Evolutionary conservation across 1,139 yeast genomes (phyloP).

Genomic region (Blastobotrys ciferrii): DNA sequence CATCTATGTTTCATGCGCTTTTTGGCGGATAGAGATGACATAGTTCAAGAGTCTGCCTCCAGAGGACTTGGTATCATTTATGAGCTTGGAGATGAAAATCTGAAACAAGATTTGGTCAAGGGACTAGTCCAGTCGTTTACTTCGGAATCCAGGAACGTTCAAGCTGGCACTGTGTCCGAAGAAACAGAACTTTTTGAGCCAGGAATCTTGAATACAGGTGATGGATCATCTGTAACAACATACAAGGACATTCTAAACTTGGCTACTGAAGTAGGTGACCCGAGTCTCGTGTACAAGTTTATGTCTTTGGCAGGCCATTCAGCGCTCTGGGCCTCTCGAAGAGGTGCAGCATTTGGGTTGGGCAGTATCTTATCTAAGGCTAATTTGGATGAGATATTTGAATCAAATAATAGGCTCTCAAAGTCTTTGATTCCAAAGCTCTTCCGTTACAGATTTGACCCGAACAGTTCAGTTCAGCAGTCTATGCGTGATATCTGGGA

Average conservation of each 20-base stretch:
- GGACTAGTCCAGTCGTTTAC: constrained; percentile 79
- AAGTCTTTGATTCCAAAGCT: constrained; percentile 73
- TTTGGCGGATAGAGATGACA: constrained; percentile 74
- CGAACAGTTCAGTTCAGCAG: constrained; percentile 66
- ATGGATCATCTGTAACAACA: constrained; percentile 84
- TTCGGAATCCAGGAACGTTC: constrained; percentile 54
- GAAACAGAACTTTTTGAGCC: constrained; percentile 87
- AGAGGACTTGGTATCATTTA: constrained; percentile 81
- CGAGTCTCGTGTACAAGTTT: constrained; percentile 87
- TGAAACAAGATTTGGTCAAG: constrained; percentile 71
- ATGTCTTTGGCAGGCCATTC: constrained; percentile 91
- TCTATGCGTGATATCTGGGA: constrained; percentile 92
- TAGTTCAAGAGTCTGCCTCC: constrained; percentile 88
- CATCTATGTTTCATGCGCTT: constrained; percentile 73
- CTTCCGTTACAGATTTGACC: constrained; percentile 83
- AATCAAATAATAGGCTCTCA: constrained; percentile 54
- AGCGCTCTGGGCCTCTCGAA: constrained; percentile 87
- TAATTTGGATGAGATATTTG: constrained; percentile 62
- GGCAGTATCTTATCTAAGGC: constrained; percentile 82
- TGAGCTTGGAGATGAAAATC: constrained; percentile 67
- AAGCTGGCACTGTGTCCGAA: constrained; percentile 68
- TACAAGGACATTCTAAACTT: constrained; percentile 73
- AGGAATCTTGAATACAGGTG: constrained; percentile 74
- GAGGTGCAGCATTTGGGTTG: constrained; percentile 91
- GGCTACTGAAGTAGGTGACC: constrained; percentile 95